Evolutionary conservation across 2,329 filamentous ascomycete species (phyloP).

Genomic region (Fusarium sp.): DNA sequence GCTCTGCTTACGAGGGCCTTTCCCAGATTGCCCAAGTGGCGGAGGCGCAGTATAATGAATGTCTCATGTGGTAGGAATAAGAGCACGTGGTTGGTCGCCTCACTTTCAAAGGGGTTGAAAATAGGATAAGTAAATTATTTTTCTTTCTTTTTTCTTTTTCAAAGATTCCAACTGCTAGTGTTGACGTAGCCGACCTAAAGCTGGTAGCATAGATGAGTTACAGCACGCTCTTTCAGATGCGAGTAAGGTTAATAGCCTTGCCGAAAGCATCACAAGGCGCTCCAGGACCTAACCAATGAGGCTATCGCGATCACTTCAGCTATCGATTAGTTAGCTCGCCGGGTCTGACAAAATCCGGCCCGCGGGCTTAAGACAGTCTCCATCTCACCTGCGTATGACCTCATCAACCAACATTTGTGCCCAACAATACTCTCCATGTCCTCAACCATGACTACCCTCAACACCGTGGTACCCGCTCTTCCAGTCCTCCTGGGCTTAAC

Average conservation of each 20-base stretch:
- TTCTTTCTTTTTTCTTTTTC: too few relatives aligned
- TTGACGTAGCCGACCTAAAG: too few relatives aligned
- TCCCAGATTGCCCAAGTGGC: not conserved
- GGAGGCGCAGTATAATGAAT: not conserved
- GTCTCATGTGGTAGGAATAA: not conserved
- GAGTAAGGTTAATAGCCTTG: not conserved
- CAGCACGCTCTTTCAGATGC: not conserved
- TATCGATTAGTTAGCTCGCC: not conserved
- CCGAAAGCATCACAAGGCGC: not conserved
- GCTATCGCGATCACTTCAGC: not conserved
- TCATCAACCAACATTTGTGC: not conserved
- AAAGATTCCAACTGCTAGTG: too few relatives aligned
- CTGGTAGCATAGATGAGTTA: not conserved
- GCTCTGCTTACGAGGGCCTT: not conserved
- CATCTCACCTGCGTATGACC: not conserved
- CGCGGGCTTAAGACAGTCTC: not conserved
- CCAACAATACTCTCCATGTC: not conserved
- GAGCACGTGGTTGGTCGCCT: not conserved
- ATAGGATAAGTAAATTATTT: too few relatives aligned
- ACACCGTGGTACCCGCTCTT: conserved; percentile 10
- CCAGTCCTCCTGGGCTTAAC: conserved; percentile 24
- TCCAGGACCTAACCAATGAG: not conserved
- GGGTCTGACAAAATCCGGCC: not conserved
- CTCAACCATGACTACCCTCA: not conserved
- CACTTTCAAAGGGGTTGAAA: too few relatives aligned